Percentiles rank a stretch among this genome's conserved stretches.
Conservation (phyloP, 805 yeast species). For the Zygosaccharomyces bailii region DNA sequence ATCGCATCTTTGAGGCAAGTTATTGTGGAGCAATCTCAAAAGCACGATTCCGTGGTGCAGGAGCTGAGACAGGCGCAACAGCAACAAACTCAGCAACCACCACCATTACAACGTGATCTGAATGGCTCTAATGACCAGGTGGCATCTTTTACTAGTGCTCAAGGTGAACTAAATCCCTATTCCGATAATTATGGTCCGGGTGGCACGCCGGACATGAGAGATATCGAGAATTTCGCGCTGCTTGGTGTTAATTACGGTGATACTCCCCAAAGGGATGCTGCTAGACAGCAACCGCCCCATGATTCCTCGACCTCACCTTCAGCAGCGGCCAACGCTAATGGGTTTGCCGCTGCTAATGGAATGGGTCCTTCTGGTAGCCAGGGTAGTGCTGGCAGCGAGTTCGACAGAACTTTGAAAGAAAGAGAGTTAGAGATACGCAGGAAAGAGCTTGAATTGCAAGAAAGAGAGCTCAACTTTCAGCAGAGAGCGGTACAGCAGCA, state of each 20-base stretch:
- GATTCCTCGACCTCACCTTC: constrained; percentile 12
- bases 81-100: constrained; percentile 1
- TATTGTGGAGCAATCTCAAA: constrained; percentile 8
- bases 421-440: constrained; percentile 34
- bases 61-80: constrained; percentile 9
- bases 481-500: constrained; percentile 29
- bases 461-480: constrained; percentile 34
- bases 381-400: constrained; percentile 13
- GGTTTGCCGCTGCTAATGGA: constrained; percentile 8
- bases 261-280: constrained; percentile 22
- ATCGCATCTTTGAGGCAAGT: constrained; percentile 14
- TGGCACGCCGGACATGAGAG: constrained; percentile 35
- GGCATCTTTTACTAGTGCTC: constrained; percentile 4
- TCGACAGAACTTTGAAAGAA: constrained; percentile 25
- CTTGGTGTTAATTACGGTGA: constrained; percentile 33
- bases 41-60: constrained; percentile 14
- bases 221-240: constrained; percentile 34
- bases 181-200: constrained; percentile 19
- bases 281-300: constrained; percentile 18
- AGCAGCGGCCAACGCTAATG: constrained; percentile 8
- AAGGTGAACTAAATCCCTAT: constrained; percentile 3
- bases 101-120: constrained; percentile 1
- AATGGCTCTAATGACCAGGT: constrained; percentile 6
- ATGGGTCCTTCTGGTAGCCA: constrained; percentile 6
- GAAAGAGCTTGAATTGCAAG: constrained; percentile 36